Conservation (phyloP, 1,284 basidiomycete genomes). For the Fomitopsis pinicola region DNA sequence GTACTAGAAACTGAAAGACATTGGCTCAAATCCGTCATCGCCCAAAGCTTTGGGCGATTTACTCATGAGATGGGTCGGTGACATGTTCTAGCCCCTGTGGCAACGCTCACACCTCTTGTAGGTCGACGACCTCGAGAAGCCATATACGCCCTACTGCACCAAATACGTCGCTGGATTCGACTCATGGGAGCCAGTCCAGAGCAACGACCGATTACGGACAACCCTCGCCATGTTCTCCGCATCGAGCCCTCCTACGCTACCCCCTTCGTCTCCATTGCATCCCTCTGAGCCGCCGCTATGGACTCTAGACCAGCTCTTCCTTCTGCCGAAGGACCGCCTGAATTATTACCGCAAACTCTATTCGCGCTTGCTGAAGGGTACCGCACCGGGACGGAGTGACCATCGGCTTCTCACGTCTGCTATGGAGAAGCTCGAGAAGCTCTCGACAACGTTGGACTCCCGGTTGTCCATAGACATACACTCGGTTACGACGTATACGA, state of each 20-base stretch:
- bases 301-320: slow-evolving; percentile 87
- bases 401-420: slow-evolving; percentile 80
- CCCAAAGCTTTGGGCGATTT: slow-evolving; percentile 94
- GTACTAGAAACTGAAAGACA: slow-evolving; percentile 86
- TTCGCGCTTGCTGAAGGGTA: slow-evolving; percentile 81
- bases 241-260: slow-evolving; percentile 54
- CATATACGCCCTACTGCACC: slow-evolving; percentile 81
- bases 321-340: slow-evolving; percentile 80
- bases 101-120: slow-evolving; percentile 27
- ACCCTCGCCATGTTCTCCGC: slow-evolving; percentile 73
- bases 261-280: slow-evolving; percentile 32
- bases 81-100: slow-evolving; percentile 7
- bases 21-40: slow-evolving; percentile 90
- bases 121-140: slow-evolving; percentile 87
- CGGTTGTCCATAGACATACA: slow-evolving; percentile 46
- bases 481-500: slow-evolving; percentile 8
- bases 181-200: slow-evolving; percentile 72
- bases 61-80: slow-evolving; percentile 91
- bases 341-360: slow-evolving; percentile 96
- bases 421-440: slow-evolving; percentile 74
- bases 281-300: slow-evolving; percentile 49
- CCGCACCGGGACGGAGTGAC: slow-evolving; percentile 85
- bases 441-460: slow-evolving; percentile 67
- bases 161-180: slow-evolving; percentile 82
- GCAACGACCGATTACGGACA: slow-evolving; percentile 66